Base-by-base conservation (phyloP, 306 rosid species). In the Mimosa bimucronata region DNA sequence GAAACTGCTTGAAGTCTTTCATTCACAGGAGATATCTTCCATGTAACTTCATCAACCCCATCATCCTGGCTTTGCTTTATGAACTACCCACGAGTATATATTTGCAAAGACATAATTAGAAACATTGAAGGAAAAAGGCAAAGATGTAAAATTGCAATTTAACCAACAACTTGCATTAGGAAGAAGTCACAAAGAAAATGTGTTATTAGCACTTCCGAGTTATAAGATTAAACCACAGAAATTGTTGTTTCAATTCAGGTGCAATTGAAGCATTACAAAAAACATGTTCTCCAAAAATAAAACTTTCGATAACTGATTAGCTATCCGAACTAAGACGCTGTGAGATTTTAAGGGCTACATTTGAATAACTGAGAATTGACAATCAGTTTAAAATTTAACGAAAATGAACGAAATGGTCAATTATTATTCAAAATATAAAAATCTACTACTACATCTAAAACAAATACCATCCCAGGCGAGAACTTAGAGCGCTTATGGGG, bases 41-140 rank as follows among this genome's bases (percentile, higher is more conserved):
- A 92, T 0, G 95, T 95, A 48, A 95, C 89, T 83, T 91, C 97
- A 19, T 92, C 90, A 66, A 73, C 86, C 61, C 88, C 95, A 66
- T 95, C 97, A 50, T 92, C 98, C 85, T 95, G 98, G 86, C 97
- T 95, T 74, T 90, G 97, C 93, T 90, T 88, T 83, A 95, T 89
- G 85, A 91, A 79, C 98, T 94, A 77, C 46, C 75, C 82, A 66
- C 86, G 68, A 76, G 38, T 37, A 41, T 44, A 80, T 70, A 67
- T 42, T 75, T 41, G 38, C 41, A 64, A 84, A 77, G 31, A 71
- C 41, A 28, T 57, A 40, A 62, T 76, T 42, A 76, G 79, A 78
- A 41, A 62, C 79, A 60, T 11, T 45, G 21, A 46, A 41, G 26
- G 28, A 45, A 50, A 71, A 48, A 25, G 46, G 62, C 7, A 73